Evolutionary conservation across 345 rosid species (phyloP).

Genomic region (Arabis hirsuta): DNA sequence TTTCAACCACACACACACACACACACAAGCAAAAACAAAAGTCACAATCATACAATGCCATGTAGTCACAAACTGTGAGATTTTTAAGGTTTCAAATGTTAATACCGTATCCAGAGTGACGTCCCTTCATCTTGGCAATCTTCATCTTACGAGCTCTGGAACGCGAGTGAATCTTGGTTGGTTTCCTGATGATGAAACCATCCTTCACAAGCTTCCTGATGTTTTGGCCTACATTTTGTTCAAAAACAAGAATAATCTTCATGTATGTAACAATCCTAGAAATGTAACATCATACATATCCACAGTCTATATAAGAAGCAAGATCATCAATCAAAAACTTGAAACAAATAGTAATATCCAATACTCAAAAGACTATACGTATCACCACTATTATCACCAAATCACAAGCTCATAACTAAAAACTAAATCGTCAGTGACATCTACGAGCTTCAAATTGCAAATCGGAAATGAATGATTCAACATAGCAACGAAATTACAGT

Average conservation of each 20-base stretch:
- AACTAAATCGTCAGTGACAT: background rate
- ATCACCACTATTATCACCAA: background rate
- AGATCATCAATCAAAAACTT: background rate
- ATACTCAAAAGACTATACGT: background rate
- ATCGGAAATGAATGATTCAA: constrained; percentile 22
- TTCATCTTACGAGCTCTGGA: constrained; percentile 93
- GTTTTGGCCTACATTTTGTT: constrained; percentile 58
- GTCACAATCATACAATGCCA: background rate
- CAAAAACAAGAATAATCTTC: background rate
- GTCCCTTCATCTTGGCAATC: constrained; percentile 94
- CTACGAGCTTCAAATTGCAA: background rate
- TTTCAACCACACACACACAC: background rate
- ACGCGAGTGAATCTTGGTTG: constrained; percentile 96
- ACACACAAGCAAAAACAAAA: background rate
- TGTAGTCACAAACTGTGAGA: too few species aligned
- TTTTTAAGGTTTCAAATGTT: accelerated
- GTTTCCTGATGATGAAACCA: constrained; percentile 96
- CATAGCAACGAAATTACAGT: background rate
- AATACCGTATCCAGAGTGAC: constrained; percentile 95
- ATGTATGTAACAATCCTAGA: background rate
- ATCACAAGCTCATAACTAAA: background rate
- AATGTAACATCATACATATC: background rate
- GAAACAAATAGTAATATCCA: background rate
- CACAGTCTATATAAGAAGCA: background rate
- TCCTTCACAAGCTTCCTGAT: constrained; percentile 96